phyloP scores from a whole-genome alignment of 768 basidiomycete species.

The Serpula lacrymans region DNA sequence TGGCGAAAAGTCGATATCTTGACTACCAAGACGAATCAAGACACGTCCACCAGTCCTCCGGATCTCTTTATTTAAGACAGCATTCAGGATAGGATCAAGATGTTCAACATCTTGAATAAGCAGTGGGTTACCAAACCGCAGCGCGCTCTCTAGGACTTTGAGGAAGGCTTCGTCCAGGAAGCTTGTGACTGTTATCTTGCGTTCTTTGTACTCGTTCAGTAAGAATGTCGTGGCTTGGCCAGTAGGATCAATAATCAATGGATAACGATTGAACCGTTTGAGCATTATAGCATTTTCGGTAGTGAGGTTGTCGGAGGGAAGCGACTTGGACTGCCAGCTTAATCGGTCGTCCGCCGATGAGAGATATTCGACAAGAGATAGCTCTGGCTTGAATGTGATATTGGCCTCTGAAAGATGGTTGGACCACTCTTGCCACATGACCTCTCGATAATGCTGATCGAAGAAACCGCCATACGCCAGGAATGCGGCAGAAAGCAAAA shows the following conservation, averaged over 20 bases:
- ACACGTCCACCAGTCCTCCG: slow-evolving; percentile 95
- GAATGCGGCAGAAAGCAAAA: slow-evolving; percentile 93
- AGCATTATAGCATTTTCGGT: slow-evolving; percentile 99
- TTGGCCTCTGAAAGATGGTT: slow-evolving; percentile 84
- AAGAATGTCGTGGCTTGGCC: slow-evolving; percentile 96
- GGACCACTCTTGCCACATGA: slow-evolving; percentile 96
- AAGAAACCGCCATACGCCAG: slow-evolving; percentile 97
- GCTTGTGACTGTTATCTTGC: slow-evolving; percentile 97
- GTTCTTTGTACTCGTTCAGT: slow-evolving; percentile 90
- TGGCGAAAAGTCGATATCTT: slow-evolving; percentile 99
- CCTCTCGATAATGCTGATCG: slow-evolving; percentile 96
- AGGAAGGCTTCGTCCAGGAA: slow-evolving; percentile 99
- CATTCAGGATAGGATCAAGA: slow-evolving; percentile 95
- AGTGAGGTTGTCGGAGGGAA: slow-evolving; percentile 95
- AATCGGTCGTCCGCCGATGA: slow-evolving; percentile 96
- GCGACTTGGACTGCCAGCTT: slow-evolving; percentile 90
- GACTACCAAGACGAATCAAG: slow-evolving; percentile 91
- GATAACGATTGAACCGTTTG: slow-evolving; percentile 96
- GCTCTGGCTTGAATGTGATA: slow-evolving; percentile 88
- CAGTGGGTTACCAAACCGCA: slow-evolving; percentile 96
- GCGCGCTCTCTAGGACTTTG: slow-evolving; percentile 96
- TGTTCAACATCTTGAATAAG: slow-evolving; percentile 98
- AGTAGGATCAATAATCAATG: slow-evolving; percentile 96
- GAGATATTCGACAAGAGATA: slow-evolving; percentile 92
- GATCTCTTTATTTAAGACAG: slow-evolving; percentile 95